phyloP scores from a whole-genome alignment of 164 flowering plant species.

The Liquidambar formosana region DNA sequence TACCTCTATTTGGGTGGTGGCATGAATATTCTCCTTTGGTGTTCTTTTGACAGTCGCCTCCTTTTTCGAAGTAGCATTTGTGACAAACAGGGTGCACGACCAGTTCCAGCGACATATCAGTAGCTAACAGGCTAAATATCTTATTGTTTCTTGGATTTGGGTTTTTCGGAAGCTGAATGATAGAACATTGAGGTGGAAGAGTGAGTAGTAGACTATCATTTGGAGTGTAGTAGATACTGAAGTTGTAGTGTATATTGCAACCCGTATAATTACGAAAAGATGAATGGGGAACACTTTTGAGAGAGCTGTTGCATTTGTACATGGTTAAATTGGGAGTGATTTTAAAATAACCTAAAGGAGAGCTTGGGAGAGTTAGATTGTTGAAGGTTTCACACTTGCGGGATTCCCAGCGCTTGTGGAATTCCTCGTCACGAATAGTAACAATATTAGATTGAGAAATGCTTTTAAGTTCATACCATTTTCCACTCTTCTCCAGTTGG shows the following conservation, averaged over 20 bases:
- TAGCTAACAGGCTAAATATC: background rate
- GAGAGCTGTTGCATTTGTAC: constrained; percentile 10
- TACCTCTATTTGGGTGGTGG: no score
- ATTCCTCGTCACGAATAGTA: background rate
- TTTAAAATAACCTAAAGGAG: background rate
- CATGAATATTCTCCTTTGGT: no score
- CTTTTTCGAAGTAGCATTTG: no score
- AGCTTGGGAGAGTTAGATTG: constrained; percentile 2
- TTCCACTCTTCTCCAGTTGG: constrained; percentile 13
- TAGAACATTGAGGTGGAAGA: constrained; percentile 11
- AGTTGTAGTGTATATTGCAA: constrained; percentile 1
- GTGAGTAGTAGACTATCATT: background rate
- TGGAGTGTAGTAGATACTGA: background rate
- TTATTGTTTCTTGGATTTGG: background rate
- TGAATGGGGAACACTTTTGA: background rate
- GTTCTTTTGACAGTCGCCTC: no score
- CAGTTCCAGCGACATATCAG: background rate
- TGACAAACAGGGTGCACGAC: no score
- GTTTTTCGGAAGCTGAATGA: constrained; percentile 7
- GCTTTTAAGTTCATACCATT: constrained; percentile 1
- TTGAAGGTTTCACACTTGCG: constrained; percentile 1
- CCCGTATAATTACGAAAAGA: background rate
- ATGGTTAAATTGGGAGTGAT: background rate
- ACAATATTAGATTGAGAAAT: constrained; percentile 9
- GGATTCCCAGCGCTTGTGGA: background rate